Percentiles rank a stretch among this genome's conserved stretches.
Conservation (phyloP, 257 asterid species). For the Nicotiana paniculata region DNA sequence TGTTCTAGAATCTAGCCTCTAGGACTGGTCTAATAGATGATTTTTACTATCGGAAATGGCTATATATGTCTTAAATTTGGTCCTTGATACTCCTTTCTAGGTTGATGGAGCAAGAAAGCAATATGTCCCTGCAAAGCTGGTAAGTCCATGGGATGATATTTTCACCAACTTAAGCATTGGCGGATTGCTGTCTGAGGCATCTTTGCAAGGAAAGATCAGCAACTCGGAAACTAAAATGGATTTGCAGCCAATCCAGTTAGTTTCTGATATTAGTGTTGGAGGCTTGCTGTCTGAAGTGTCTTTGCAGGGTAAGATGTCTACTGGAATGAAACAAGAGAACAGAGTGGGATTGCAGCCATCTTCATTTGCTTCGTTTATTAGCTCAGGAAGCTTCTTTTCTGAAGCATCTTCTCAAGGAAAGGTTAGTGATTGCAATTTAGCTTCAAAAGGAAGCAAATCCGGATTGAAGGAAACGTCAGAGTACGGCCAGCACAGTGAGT, state of each 20-base stretch:
- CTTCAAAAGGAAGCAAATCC: constrained; percentile 24
- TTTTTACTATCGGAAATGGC: constrained; percentile 12
- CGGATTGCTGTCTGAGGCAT: constrained; percentile 72
- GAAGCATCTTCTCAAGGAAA: constrained; percentile 38
- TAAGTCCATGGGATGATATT: constrained; percentile 64
- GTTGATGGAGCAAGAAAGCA: constrained; percentile 34
- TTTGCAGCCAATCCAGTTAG: constrained; percentile 28
- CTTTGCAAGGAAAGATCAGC: constrained; percentile 51
- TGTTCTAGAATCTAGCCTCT: background rate
- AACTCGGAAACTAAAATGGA: constrained; percentile 31
- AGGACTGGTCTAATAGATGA: background rate
- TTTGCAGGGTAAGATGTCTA: constrained; percentile 51
- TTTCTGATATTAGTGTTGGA: constrained; percentile 59
- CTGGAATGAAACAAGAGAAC: constrained; percentile 8
- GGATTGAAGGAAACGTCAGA: constrained; percentile 12
- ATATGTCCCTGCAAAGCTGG: constrained; percentile 19
- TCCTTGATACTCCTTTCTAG: constrained; percentile 29
- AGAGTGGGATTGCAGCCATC: constrained; percentile 30
- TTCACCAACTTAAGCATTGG: constrained; percentile 82
- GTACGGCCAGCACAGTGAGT: constrained; percentile 16
- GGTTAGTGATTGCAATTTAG: constrained; percentile 12
- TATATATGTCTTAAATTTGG: constrained; percentile 2
- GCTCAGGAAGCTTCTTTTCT: constrained; percentile 49
- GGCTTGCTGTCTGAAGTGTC: constrained; percentile 76
- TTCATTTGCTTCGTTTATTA: constrained; percentile 34